Conservation (phyloP, 208 protist genomes). For the Crithidia bombi region DNA sequence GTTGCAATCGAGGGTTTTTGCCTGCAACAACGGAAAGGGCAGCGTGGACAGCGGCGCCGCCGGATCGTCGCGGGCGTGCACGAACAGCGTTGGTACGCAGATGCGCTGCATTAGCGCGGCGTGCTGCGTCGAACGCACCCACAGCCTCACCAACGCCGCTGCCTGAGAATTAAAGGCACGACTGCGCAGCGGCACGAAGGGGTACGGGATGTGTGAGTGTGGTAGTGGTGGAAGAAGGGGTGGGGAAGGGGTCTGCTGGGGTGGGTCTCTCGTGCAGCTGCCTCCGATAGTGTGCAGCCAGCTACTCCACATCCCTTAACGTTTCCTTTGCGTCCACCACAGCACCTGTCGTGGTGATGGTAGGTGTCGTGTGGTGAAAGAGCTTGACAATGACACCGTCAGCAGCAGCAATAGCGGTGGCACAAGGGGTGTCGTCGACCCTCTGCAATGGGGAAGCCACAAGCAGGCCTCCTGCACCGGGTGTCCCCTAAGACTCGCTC, state of each 20-base stretch:
- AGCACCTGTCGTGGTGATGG: too few species aligned
- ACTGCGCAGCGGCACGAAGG: neutral
- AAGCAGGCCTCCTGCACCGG: too few species aligned
- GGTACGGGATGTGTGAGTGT: constrained; percentile 26
- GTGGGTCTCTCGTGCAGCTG: neutral
- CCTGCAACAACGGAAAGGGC: constrained; percentile 38
- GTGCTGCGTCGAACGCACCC: constrained; percentile 36
- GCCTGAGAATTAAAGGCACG: constrained; percentile 21
- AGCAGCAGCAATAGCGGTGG: too few species aligned
- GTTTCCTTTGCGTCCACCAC: too few species aligned
- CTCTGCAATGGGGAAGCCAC: too few species aligned
- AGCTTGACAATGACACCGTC: too few species aligned
- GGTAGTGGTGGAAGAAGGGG: constrained; percentile 11
- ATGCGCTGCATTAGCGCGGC: constrained; percentile 42
- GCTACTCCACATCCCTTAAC: too few species aligned
- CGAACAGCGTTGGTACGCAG: constrained; percentile 39
- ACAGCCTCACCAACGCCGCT: constrained; percentile 39
- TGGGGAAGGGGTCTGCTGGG: neutral
- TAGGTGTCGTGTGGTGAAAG: too few species aligned
- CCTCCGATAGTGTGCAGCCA: too few species aligned
- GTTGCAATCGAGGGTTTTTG: constrained; percentile 40
- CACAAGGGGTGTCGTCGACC: too few species aligned
- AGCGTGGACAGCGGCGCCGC: constrained; percentile 41
- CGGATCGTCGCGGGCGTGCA: constrained; percentile 49
- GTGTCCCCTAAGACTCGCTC: too few species aligned